phyloP scores from a whole-genome alignment of 2,329 filamentous ascomycete species.

The Penicillium sp. region DNA sequence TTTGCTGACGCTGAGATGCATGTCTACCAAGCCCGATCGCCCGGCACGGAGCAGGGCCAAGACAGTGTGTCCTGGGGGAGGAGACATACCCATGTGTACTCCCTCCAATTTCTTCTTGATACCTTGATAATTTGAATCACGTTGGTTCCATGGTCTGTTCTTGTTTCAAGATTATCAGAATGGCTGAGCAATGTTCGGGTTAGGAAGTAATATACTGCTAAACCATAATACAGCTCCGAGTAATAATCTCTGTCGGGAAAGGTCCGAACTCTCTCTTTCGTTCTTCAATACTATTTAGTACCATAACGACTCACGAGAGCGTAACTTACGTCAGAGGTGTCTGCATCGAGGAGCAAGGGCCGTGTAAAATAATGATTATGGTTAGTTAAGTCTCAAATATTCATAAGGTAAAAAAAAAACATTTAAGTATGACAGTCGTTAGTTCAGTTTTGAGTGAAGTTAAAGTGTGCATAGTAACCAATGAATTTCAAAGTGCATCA shows the following conservation, averaged over 20 bases:
- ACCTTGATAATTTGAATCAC: background rate
- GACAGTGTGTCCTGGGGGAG: conserved; percentile 9
- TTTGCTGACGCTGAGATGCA: background rate
- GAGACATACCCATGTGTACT: background rate
- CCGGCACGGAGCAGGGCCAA: conserved; percentile 5
- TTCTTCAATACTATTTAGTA: background rate
- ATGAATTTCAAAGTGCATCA: too few relatives aligned
- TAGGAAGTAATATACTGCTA: background rate
- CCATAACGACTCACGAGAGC: background rate
- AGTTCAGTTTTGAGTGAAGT: too few relatives aligned
- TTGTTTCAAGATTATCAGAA: background rate
- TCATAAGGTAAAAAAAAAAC: too few relatives aligned
- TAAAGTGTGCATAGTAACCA: too few relatives aligned
- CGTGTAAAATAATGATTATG: background rate
- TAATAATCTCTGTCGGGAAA: background rate
- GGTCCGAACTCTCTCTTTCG: background rate
- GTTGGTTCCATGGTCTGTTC: background rate
- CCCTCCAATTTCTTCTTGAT: background rate
- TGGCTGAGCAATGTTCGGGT: background rate
- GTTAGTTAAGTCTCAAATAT: too few relatives aligned
- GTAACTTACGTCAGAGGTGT: conserved; percentile 11
- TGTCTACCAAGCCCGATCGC: conserved; percentile 20
- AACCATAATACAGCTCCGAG: background rate
- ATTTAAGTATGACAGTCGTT: too few relatives aligned
- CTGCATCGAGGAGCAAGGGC: conserved; percentile 8